Conservation (phyloP, 257 asterid genomes). For the Leptodermis oblonga region DNA sequence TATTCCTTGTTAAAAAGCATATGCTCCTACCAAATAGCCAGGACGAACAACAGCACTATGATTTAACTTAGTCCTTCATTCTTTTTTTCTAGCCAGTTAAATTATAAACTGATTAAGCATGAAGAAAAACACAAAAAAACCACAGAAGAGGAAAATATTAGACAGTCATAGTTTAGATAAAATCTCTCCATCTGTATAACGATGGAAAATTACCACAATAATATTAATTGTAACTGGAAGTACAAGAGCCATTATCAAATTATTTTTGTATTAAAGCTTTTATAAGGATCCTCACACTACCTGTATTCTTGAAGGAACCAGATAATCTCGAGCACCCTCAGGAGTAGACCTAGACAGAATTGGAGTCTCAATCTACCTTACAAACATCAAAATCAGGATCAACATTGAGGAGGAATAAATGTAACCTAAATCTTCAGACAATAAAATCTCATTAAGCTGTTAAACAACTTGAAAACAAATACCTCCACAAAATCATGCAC, state of each 20-base stretch:
- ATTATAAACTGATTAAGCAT: neutral
- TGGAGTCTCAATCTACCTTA: constrained; percentile 99
- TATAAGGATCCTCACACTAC: constrained; percentile 30
- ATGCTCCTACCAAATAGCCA: neutral
- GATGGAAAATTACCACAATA: neutral
- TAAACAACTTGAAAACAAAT: constrained; percentile 23
- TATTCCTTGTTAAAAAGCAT: neutral
- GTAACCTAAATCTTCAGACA: constrained; percentile 7
- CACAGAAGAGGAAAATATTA: constrained; percentile 1
- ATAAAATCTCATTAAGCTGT: constrained; percentile 5
- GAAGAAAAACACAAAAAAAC: neutral
- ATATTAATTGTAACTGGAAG: neutral
- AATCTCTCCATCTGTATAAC: neutral
- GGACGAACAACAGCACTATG: neutral
- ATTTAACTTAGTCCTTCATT: neutral
- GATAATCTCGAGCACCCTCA: constrained; percentile 98
- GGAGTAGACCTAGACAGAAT: constrained; percentile 97
- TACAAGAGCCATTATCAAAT: neutral
- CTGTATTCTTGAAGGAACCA: constrained; percentile 99
- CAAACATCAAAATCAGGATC: constrained; percentile 73
- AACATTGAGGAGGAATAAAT: constrained; percentile 28
- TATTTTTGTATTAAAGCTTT: neutral
- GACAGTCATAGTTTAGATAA: neutral
- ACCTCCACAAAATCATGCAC: constrained; percentile 91
- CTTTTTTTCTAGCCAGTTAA: constrained; percentile 3